phyloP scores from a whole-genome alignment of 305 asterid genomes.

The Fraxinus ornus region DNA sequence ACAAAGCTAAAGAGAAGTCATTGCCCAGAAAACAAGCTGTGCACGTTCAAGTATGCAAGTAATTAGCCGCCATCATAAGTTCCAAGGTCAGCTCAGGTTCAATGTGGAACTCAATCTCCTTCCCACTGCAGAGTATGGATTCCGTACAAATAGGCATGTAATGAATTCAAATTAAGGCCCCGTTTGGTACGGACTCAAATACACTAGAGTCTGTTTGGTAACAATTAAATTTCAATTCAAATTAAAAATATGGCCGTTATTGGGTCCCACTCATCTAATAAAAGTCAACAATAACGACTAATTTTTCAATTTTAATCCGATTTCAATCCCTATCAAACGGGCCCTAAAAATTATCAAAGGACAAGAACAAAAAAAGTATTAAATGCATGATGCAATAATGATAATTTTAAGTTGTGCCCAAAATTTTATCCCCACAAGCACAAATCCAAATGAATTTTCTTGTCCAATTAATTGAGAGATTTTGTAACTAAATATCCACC shows the following conservation, averaged over 20 bases:
- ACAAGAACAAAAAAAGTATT: neutral
- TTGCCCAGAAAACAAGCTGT: slow-evolving; percentile 24
- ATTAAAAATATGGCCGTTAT: too few species aligned
- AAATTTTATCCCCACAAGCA: neutral
- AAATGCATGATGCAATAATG: neutral
- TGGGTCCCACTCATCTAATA: too few species aligned
- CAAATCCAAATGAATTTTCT: neutral
- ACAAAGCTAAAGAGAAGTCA: slow-evolving; percentile 27
- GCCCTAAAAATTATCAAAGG: neutral
- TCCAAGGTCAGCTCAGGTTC: slow-evolving; percentile 97
- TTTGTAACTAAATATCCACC: neutral
- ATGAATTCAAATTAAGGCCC: slow-evolving; percentile 15
- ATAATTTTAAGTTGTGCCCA: too few species aligned
- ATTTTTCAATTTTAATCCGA: too few species aligned
- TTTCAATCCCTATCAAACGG: too few species aligned
- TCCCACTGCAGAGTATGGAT: slow-evolving; percentile 58
- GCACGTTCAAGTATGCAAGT: slow-evolving; percentile 69
- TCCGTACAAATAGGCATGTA: slow-evolving; percentile 1
- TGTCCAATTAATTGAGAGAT: neutral
- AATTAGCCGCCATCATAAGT: slow-evolving; percentile 97
- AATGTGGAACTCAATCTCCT: slow-evolving; percentile 86
- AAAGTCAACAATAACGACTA: too few species aligned
- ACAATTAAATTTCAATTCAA: too few species aligned
- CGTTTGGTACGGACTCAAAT: too few species aligned
- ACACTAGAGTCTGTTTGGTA: too few species aligned